Base-by-base conservation (phyloP, 352 stramenopile genomes). In the Phytophthora ohioensis region DNA sequence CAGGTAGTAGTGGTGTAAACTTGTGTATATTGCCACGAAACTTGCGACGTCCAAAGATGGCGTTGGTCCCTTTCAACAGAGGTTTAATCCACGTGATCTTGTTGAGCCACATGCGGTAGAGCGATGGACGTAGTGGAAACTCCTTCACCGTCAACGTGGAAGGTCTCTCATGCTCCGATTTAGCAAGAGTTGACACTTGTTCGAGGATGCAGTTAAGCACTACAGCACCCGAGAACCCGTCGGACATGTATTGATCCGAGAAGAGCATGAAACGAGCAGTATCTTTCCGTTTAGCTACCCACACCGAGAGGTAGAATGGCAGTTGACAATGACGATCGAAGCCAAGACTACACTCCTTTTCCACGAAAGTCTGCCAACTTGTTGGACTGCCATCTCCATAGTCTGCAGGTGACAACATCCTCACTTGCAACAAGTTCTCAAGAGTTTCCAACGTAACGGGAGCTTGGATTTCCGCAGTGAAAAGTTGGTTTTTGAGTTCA, bases 211-310 rank as follows among this genome's bases (percentile, higher is more conserved):
- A 76, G 47, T 88, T 71, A 35, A 88, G 57, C 31, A 85, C 57
- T 2, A 69, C 71, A 5, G 58, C 69, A 27, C 78, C 76, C 3
- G 80, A 86, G 30, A 63, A 77, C 17, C 66, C 73, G 47, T 88
- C 80, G 5, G 73, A 79, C 54, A 79, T 73, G 63, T 77, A 84
- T n/a, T 88, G 78, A 38, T 88, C 80, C 32, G 73, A 79, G 63
- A 84, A 79, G 34, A 88, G 64, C 49, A 85, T 69, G 30, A 87
- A 30, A 0, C 79, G 73, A 21, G 67, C 69, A 6, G 49, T 49
- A 32, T 73, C 56, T 2, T 73, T 69, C 9, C 47, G 55, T 49
- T 62, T 67, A 21, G 79, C 72, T 7, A 79, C 62, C 78, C 75
- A 85, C 8, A 82, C 65, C 0, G 60, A 66, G 2, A 84, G 56